These are phyloP conservation scores for Saposhnikovia divaricata DNA, from an alignment of 129 eudicot species.

Conservation along the genomic window DNA sequence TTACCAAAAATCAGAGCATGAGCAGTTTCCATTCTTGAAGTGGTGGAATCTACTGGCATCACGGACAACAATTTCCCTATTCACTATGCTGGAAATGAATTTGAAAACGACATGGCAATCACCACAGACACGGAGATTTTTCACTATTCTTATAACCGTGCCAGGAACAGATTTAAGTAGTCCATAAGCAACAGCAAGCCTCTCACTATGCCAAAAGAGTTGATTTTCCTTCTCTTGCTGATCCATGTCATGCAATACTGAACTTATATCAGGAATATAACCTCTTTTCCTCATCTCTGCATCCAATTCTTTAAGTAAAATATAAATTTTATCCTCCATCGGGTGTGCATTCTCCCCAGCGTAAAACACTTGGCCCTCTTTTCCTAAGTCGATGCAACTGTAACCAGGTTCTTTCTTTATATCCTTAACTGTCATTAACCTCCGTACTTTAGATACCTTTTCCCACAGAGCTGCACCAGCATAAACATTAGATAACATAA, in stretches of 20 bases:
- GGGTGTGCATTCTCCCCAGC: slow-evolving; percentile 61
- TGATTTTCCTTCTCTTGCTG: slow-evolving; percentile 70
- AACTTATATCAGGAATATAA: slow-evolving; percentile 71
- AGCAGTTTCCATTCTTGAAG: slow-evolving; percentile 73
- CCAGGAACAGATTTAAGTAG: slow-evolving; percentile 61
- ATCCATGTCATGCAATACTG: slow-evolving; percentile 72
- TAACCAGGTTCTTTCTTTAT: slow-evolving; percentile 68
- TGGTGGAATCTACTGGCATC: slow-evolving; percentile 86
- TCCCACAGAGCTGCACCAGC: slow-evolving; percentile 80
- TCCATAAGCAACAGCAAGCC: slow-evolving; percentile 81
- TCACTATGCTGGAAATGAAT: slow-evolving; percentile 38
- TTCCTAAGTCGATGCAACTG: slow-evolving; percentile 63
- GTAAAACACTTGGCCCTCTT: slow-evolving; percentile 53
- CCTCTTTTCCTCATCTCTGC: slow-evolving; percentile 75
- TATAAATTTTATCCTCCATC: slow-evolving; percentile 42
- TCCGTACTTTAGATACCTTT: slow-evolving; percentile 59
- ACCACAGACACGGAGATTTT: slow-evolving; percentile 79
- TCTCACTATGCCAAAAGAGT: slow-evolving; percentile 88
- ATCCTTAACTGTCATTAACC: slow-evolving; percentile 49
- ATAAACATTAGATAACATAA: slow-evolving; percentile 58
- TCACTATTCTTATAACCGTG: slow-evolving; percentile 48
- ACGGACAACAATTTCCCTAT: slow-evolving; percentile 60
- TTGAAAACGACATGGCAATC: slow-evolving; percentile 80
- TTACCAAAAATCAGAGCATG: slow-evolving; percentile 83
- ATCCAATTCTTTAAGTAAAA: slow-evolving; percentile 56